Percentiles rank a stretch among this genome's conserved stretches.
These are phyloP conservation scores for Yamadazyma phyllophila DNA, from an alignment of 805 yeast species.

Conservation along the genomic window DNA sequence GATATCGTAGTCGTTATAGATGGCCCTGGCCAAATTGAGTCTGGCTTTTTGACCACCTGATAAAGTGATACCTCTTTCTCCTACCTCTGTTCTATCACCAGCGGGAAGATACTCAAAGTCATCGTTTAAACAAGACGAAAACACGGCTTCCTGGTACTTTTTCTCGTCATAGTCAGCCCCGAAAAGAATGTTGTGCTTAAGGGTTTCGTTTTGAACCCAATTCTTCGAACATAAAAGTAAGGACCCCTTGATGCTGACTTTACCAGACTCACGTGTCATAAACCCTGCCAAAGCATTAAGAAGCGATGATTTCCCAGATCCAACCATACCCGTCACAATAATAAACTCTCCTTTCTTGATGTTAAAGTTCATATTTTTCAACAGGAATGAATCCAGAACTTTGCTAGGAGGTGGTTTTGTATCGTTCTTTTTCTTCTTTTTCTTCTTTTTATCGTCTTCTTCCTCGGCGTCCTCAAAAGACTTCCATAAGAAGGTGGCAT, in stretches of 20 bases:
- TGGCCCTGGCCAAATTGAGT: conserved; percentile 34
- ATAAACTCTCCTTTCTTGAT: conserved; percentile 32
- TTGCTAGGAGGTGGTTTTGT: conserved; percentile 1
- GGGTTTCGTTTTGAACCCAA: conserved; percentile 36
- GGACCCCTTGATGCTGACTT: conserved; percentile 25
- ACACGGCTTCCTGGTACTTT: conserved; percentile 22
- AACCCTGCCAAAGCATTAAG: conserved; percentile 37
- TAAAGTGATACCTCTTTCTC: conserved; percentile 36
- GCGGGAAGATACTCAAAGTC: conserved; percentile 31
- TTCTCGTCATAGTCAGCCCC: conserved; percentile 23
- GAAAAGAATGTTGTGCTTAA: conserved; percentile 30
- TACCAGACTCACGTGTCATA: conserved; percentile 33
- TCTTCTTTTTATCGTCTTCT: conserved; percentile 6
- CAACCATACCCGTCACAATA: conserved; percentile 36
- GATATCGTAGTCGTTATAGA: conserved; percentile 29
- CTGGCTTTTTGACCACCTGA: conserved; percentile 41
- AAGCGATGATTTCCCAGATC: conserved; percentile 37
- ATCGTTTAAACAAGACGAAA: conserved; percentile 26
- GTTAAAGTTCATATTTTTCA: conserved; percentile 3
- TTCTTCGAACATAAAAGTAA: conserved; percentile 28
- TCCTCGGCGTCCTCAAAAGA: conserved; percentile 18
- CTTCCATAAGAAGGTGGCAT: conserved; percentile 33
- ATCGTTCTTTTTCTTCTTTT: conserved; percentile 4
- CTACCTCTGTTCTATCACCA: conserved; percentile 35
- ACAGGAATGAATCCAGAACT: conserved; percentile 2